Evolutionary conservation across 2,329 filamentous ascomycete genomes (phyloP), one percentile per base, ranked within the genome.

Genomic region (Claviceps paspali): DNA sequence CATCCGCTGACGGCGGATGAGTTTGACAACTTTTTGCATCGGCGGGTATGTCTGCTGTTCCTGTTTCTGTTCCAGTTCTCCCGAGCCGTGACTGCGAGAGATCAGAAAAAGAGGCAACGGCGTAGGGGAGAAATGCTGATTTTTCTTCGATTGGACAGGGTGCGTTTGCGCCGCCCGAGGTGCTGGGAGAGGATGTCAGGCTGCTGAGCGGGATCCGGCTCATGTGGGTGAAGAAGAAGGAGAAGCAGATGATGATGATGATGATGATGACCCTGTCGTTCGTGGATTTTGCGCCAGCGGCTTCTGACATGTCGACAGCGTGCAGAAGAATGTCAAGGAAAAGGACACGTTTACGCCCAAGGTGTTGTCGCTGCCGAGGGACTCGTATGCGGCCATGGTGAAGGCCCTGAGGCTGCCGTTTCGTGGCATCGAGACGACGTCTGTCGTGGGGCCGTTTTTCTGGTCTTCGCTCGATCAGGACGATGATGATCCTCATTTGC

Each of bases 401-500:
- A 60, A 63, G 43, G 57, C 54, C 12, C 49, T 76, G 53, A 62
- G 57, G 41, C 58, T 78, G 30, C 73, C 74, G 1, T 67, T 64
- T 47, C 62, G 70, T 7, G 68, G 62, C 24, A 70, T 79, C 43
- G 74, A 79, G 52, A 67, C 68, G 14, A 68, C 63, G 15, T 66
- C 67, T 39, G 64, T 70, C 9, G 73, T 78, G 11, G 74, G 73
- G 0, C 74, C 73, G 1, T 76, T 76, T 48, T 78, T 78, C 53
- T 78, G 73, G 73, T 66, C 59, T 29, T 61, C 67, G 2, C 61
- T 65, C 42, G 70, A 77, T 48, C 64, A 70, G 41, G 64, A 74
- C 45, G 68, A 72, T 36, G 60, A 65, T 2, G 63, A 75, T 43
- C 68, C 65, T 27, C 68, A 73, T 53, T 55, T 77, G 32, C 73